A percentile compares a stretch with the other conserved stretches of the same genome.
phyloP scores from a whole-genome alignment of 2,329 filamentous ascomycete genomes.

The Fusarium floridanum region DNA sequence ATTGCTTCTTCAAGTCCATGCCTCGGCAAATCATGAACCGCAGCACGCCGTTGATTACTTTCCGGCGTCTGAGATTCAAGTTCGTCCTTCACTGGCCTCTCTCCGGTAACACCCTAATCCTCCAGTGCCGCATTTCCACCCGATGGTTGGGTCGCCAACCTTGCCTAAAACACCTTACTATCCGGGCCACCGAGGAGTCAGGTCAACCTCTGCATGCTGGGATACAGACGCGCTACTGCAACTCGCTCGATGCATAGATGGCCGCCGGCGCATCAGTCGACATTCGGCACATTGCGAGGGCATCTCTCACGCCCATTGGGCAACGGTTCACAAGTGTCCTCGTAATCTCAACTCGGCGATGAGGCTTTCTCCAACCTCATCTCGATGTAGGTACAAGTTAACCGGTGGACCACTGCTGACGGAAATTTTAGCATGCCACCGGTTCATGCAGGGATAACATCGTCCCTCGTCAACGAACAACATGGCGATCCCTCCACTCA shows the following conservation, averaged over 20 bases:
- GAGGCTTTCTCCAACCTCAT: constrained; percentile 17
- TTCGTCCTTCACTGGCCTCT: neutral
- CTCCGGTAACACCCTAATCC: neutral
- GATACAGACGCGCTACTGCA: constrained; percentile 23
- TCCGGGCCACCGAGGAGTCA: constrained; percentile 20
- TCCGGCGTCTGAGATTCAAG: neutral
- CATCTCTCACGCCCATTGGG: constrained; percentile 11
- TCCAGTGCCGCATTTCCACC: constrained; percentile 6
- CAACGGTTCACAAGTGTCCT: constrained; percentile 4
- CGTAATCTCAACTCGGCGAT: constrained; percentile 11
- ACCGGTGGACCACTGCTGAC: neutral
- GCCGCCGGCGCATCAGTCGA: constrained; percentile 19
- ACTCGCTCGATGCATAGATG: constrained; percentile 29
- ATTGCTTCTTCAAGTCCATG: constrained; percentile 19
- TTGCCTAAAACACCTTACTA: constrained; percentile 9
- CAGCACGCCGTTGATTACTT: neutral
- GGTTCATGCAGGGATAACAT: constrained; percentile 32
- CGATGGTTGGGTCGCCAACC: neutral
- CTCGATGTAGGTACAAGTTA: neutral
- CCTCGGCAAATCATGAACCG: constrained; percentile 31
- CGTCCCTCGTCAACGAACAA: constrained; percentile 9
- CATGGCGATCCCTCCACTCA: constrained; percentile 12
- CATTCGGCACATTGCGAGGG: constrained; percentile 6
- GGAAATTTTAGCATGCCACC: constrained; percentile 14
- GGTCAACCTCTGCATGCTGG: constrained; percentile 7